Evolutionary conservation across 495 filamentous ascomycete genomes (phyloP).

Genomic region (Neurospora sp.): DNA sequence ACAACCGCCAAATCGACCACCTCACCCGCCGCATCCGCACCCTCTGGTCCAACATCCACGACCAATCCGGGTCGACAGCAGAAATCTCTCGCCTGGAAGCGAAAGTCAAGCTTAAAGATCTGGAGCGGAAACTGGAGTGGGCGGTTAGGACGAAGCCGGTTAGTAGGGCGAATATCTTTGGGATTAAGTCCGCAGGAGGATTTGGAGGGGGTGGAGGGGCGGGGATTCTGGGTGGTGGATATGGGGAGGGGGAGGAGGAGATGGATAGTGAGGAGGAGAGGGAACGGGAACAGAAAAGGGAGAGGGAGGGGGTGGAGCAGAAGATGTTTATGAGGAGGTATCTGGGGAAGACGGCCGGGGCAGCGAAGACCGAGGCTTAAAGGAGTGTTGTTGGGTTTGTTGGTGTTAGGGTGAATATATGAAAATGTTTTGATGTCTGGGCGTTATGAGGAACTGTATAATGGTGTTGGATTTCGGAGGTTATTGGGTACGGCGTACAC

Average conservation of each 20-base stretch:
- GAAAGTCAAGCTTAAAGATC: conserved; percentile 58
- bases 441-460: too few relatives aligned
- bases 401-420: too few relatives aligned
- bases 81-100: conserved; percentile 62
- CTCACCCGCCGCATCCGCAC: conserved; percentile 52
- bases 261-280: conserved; percentile 16
- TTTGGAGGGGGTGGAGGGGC: neutral
- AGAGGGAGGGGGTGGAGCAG: conserved; percentile 15
- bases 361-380: too few relatives aligned
- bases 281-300: neutral
- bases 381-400: too few relatives aligned
- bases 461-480: neutral
- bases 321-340: conserved; percentile 36
- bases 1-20: conserved; percentile 59
- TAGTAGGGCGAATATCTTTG: conserved; percentile 49
- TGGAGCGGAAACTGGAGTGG: conserved; percentile 61
- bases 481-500: neutral
- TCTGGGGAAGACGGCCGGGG: conserved; percentile 30
- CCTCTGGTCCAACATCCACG: conserved; percentile 62
- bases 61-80: conserved; percentile 50
- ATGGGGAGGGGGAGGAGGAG: conserved; percentile 5
- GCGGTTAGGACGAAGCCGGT: conserved; percentile 57
- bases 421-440: too few relatives aligned
- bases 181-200: conserved; percentile 4
- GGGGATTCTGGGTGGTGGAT: neutral